A percentile compares a stretch with the other conserved stretches of the same genome.
Conservation (phyloP, 805 yeast species). For the Candida nanaspora region DNA sequence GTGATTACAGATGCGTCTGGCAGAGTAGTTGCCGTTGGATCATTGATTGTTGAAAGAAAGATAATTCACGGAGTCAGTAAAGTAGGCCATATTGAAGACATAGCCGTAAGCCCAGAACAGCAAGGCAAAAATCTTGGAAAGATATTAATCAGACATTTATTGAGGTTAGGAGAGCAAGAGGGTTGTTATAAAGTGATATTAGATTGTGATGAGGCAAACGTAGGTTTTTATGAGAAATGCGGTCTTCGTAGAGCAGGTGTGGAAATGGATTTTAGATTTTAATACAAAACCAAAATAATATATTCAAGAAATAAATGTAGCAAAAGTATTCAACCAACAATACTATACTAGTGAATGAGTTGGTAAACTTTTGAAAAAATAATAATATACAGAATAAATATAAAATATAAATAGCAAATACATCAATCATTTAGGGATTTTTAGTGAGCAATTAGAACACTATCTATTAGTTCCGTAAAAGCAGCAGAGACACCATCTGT, state of each 20-base stretch:
- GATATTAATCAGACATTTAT: constrained; percentile 53
- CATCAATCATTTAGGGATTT: not conserved
- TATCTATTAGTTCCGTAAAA: constrained; percentile 8
- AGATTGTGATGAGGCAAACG: constrained; percentile 82
- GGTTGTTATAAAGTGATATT: constrained; percentile 87
- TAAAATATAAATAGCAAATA: too few species aligned
- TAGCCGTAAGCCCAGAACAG: constrained; percentile 64
- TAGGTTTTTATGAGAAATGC: constrained; percentile 84
- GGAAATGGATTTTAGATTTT: constrained; percentile 56
- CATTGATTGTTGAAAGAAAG: constrained; percentile 72
- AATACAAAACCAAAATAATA: not conserved
- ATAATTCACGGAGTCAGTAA: constrained; percentile 76
- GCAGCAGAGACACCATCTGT: constrained; percentile 12
- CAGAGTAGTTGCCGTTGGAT: constrained; percentile 75
- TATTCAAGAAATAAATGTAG: not conserved
- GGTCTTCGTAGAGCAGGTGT: constrained; percentile 60
- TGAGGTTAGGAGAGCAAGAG: constrained; percentile 44
- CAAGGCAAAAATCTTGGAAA: constrained; percentile 84
- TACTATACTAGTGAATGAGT: too few species aligned
- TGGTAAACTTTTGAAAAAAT: too few species aligned
- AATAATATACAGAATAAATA: not conserved
- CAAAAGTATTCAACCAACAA: too few species aligned
- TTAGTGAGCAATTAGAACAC: constrained; percentile 1
- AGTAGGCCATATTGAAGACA: constrained; percentile 94
- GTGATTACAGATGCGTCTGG: constrained; percentile 54